Evolutionary conservation across 116 monocot genomes (phyloP), one percentile per base, ranked within the genome.

Genomic region (Posidonia oceanica): DNA sequence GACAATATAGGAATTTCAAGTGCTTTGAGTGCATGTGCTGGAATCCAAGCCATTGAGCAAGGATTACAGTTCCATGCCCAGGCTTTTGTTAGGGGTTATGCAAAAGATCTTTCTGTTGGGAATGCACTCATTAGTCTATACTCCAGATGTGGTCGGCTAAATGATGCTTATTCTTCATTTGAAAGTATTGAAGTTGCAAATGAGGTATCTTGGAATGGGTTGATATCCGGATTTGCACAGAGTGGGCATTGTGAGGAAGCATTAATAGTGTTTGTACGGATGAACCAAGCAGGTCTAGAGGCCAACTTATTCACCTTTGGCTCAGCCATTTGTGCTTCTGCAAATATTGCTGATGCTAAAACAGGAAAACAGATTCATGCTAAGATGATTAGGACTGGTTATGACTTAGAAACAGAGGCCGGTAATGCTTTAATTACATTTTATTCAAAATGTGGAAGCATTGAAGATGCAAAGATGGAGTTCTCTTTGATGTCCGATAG

Each of bases 201-300:
- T 80, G 91, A 84, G 56, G 80, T 91, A 22, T 82, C 94, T 71
- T 95, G 94, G 94, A 95, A 95, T 68, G 88, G 88, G 39, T 74
- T 95, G 78, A 84, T 95, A 77, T 88, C 94, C 12, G 94, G 94
- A 17, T 88, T 95, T 77, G 76, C 85, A 63, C 88, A 88, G 74
- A 84, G 94, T 74, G 91, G 88, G 10, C 75, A 80, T 42, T 82
- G 67, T 71, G 91, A 88, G 59, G 91, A 95, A 74, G 83, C 90
- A 54, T 66, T 95, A 2, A 82, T 74, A 52, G 79, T 88, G 14
- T 91, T 86, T 75, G 65, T 70, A 57, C 20, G 71, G 21, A 91
- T 91, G 94, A 72, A 74, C 62, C 68, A 63, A 63, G 72, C 59
- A 38, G 84, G 84, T 60, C 52, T 84, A 10, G 79, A 69, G 69